These are phyloP conservation scores for Picea abies DNA, from an alignment of 83 land plant genomes.

Conservation along the genomic window DNA sequence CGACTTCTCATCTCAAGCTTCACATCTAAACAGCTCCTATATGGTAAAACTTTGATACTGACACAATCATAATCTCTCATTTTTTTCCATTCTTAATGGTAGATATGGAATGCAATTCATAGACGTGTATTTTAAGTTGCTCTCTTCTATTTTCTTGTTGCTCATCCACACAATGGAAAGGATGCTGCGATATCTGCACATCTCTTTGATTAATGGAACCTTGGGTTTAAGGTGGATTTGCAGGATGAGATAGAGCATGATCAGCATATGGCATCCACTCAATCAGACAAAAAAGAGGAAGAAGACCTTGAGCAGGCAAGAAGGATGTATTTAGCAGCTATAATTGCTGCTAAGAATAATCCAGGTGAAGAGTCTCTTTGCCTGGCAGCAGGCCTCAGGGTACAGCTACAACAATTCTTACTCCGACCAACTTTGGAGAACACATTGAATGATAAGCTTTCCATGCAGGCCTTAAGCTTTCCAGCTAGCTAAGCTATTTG, in stretches of 20 bases:
- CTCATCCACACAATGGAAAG: neutral
- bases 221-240: neutral
- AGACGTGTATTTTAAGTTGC: neutral
- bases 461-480: neutral
- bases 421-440: constrained; percentile 6
- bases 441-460: neutral
- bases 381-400: constrained; percentile 5
- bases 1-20: neutral
- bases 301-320: constrained; percentile 9
- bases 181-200: neutral
- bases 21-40: neutral
- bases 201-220: neutral
- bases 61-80: neutral
- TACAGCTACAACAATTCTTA: constrained; percentile 11
- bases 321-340: constrained; percentile 8
- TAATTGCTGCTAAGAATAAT: constrained; percentile 9
- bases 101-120: no score
- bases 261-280: neutral
- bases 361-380: constrained; percentile 11
- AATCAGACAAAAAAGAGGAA: neutral
- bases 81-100: neutral
- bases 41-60: neutral
- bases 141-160: neutral
- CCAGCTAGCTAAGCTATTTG: neutral
- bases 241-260: constrained; percentile 9